A percentile compares a stretch with the other conserved stretches of the same genome.
These are phyloP conservation scores for Fagus crenata DNA, from an alignment of 306 rosid genomes.

Conservation along the genomic window DNA sequence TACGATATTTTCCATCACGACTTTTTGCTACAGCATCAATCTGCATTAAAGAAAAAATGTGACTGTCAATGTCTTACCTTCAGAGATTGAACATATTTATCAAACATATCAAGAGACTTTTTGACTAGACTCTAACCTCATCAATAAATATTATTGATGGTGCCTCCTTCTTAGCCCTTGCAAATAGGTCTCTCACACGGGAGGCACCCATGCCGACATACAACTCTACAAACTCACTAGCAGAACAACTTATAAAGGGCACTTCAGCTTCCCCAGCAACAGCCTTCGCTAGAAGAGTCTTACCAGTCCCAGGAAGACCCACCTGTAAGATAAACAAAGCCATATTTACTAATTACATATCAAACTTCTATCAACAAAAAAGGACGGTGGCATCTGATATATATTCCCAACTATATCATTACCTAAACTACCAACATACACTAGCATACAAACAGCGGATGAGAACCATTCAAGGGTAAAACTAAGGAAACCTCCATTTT, in stretches of 20 bases:
- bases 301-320: slow-evolving; percentile 99
- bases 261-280: slow-evolving; percentile 99
- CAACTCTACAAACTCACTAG: slow-evolving; percentile 97
- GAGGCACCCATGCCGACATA: slow-evolving; percentile 99
- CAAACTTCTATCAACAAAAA: slow-evolving; percentile 21
- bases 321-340: slow-evolving; percentile 61
- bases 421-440: slow-evolving; percentile 11
- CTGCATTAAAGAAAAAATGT: slow-evolving; percentile 46
- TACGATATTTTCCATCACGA: slow-evolving; percentile 95
- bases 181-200: slow-evolving; percentile 99
- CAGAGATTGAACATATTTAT: slow-evolving; percentile 21
- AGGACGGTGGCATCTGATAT: background rate
- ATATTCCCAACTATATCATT: background rate
- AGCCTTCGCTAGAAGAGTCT: slow-evolving; percentile 98
- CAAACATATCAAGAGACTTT: slow-evolving; percentile 9
- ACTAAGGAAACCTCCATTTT: background rate
- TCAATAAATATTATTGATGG: slow-evolving; percentile 94
- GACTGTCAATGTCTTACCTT: slow-evolving; percentile 17
- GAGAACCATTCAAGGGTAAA: slow-evolving; percentile 15
- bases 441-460: slow-evolving; percentile 3
- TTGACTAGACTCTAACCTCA: slow-evolving; percentile 54
- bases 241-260: slow-evolving; percentile 96
- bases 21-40: slow-evolving; percentile 99
- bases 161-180: slow-evolving; percentile 97
- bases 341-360: slow-evolving; percentile 20